A percentile compares a stretch with the other conserved stretches of the same genome.
Conservation (phyloP, 2,329 filamentous ascomycete species). For the Alternaria brassicae region DNA sequence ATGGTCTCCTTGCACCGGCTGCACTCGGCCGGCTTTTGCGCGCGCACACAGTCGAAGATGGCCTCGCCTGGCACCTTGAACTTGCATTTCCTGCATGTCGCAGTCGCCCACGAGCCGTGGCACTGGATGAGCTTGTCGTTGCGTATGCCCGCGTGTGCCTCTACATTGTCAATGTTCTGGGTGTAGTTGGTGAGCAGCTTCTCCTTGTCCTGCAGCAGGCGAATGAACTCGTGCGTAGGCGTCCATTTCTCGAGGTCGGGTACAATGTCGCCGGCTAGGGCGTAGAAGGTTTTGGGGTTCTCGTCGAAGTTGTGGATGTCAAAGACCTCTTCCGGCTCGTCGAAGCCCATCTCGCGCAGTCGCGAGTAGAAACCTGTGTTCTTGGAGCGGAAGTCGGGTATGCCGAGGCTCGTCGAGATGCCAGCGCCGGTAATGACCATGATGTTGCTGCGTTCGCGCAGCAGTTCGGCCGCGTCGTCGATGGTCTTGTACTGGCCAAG, state of each 20-base stretch:
- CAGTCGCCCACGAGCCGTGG: slow-evolving; percentile 93
- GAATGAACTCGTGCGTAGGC: slow-evolving; percentile 93
- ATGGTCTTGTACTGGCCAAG: slow-evolving; percentile 81
- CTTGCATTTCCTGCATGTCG: slow-evolving; percentile 83
- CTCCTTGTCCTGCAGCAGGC: slow-evolving; percentile 81
- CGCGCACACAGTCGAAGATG: slow-evolving; percentile 81
- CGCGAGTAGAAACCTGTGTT: slow-evolving; percentile 90
- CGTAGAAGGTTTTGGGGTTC: slow-evolving; percentile 89
- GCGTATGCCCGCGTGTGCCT: slow-evolving; percentile 82
- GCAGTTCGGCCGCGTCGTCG: slow-evolving; percentile 81
- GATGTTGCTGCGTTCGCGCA: slow-evolving; percentile 79
- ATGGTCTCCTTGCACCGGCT: slow-evolving; percentile 69
- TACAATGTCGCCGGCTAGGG: slow-evolving; percentile 87
- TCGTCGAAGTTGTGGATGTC: slow-evolving; percentile 86
- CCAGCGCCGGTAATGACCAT: slow-evolving; percentile 94
- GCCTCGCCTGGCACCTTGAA: slow-evolving; percentile 75
- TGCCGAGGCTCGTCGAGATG: slow-evolving; percentile 94
- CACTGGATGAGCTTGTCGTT: slow-evolving; percentile 90
- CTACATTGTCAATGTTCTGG: slow-evolving; percentile 98
- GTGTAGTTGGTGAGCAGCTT: slow-evolving; percentile 97
- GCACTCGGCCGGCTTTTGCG: slow-evolving; percentile 79
- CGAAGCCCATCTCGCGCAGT: slow-evolving; percentile 76
- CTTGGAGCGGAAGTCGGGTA: slow-evolving; percentile 95
- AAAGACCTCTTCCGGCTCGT: slow-evolving; percentile 93
- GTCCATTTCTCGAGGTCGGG: slow-evolving; percentile 81